Evolutionary conservation across 2,329 filamentous ascomycete species (phyloP), one percentile per base, ranked within the genome.

Genomic region (Ophiosphaerella narmari): DNA sequence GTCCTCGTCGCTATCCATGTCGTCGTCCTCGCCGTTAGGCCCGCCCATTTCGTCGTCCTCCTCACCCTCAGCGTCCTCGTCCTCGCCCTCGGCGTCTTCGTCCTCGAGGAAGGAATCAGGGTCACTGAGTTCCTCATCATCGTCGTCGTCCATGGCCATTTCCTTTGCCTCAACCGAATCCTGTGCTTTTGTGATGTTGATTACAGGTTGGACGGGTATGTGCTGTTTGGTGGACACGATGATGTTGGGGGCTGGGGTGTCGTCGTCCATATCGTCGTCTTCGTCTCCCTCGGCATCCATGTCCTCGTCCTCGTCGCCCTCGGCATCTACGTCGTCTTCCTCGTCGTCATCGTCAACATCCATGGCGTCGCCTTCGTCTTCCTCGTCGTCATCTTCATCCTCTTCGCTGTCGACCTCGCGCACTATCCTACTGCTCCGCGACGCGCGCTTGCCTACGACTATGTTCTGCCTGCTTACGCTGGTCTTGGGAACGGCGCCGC

Each of bases 1-100:
- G 44, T 82, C 81, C 9, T 81, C 80, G 32, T 80, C 79, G 40
- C 81, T 80, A 38, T 82, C 80, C 54, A 71, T 67, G 7, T 75
- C 73, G 7, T 75, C 68, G 14, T 73, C 71, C 33, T 73, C 75
- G 16, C 66, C 65, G 50, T 75, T 60, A 23, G 50, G 51, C 11
- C 40, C 75, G 3, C 61, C 71, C 31, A 63, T 57, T 2, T 65
- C 50, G 40, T 75, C 77, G 51, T 77, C 75, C 1, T 74, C 73
- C n/a, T 74, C 73, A 11, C 66, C 73, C 48, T 73, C 73, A 3
- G 65, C 74, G 45, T 74, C 73, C 7, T 73, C 71, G 14, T 73
- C 75, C 70, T 46, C 78, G 72, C 75, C 77, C 33, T 81, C 78
- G 3, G 74, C 78, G 43, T 80, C 76, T 45, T 72, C 75, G n/a